Conservation (phyloP, 2,329 filamentous ascomycete genomes). For the Alternaria viburni region DNA sequence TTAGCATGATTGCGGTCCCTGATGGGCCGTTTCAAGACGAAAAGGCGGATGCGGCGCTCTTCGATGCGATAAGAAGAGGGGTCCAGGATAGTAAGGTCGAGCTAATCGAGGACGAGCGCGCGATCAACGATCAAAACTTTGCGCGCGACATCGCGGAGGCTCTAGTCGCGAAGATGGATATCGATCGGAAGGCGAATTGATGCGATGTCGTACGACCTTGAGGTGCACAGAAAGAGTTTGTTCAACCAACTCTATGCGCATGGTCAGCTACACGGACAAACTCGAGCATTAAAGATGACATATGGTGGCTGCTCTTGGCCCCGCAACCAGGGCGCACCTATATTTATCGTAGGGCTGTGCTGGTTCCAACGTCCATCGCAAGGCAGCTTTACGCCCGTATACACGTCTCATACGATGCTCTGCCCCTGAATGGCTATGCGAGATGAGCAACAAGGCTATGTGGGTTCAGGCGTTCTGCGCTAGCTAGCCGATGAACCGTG, state of each 20-base stretch:
- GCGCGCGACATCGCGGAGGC: constrained; percentile 57
- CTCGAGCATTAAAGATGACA: background rate
- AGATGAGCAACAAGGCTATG: background rate
- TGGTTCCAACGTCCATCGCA: background rate
- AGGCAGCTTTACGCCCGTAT: background rate
- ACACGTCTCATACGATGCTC: background rate
- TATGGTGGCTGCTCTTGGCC: background rate
- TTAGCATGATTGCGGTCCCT: constrained; percentile 65
- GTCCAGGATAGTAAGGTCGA: constrained; percentile 58
- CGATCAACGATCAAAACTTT: constrained; percentile 63
- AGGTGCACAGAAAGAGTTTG: background rate
- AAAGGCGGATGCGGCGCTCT: constrained; percentile 56
- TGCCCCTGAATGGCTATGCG: background rate
- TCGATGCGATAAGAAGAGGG: constrained; percentile 56
- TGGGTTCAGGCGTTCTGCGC: background rate
- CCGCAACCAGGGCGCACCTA: background rate
- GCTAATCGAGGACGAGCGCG: constrained; percentile 57
- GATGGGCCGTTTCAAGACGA: constrained; percentile 61
- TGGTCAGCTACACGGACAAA: background rate
- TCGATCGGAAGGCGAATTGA: constrained; percentile 2
- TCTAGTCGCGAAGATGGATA: constrained; percentile 37
- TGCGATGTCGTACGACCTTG: background rate
- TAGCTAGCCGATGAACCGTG: background rate
- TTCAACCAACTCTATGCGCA: background rate
- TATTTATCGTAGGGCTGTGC: background rate